Evolutionary conservation across 1,284 basidiomycete species (phyloP).

Genomic region (Vanrija pseudolonga): DNA sequence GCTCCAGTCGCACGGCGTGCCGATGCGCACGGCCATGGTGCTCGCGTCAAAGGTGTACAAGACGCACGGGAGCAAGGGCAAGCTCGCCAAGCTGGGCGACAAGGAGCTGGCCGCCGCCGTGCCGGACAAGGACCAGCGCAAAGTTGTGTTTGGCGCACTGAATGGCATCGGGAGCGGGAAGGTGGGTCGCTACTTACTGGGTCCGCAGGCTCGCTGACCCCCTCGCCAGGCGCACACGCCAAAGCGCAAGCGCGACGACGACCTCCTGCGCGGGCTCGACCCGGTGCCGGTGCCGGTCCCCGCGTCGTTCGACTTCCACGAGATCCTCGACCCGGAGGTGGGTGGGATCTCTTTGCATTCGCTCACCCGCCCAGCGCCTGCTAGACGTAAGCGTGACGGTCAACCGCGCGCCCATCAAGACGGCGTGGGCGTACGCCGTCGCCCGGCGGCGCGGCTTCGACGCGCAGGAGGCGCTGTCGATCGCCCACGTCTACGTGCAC

Average conservation of each 20-base stretch:
- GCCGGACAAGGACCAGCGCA: slow-evolving; percentile 65
- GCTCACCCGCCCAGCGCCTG: slow-evolving; percentile 56
- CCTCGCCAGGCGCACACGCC: slow-evolving; percentile 12
- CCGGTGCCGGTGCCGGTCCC: neutral
- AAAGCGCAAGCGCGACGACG: slow-evolving; percentile 21
- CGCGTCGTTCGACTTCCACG: slow-evolving; percentile 32
- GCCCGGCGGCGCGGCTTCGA: slow-evolving; percentile 81
- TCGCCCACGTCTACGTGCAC: slow-evolving; percentile 72
- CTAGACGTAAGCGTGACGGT: slow-evolving; percentile 62
- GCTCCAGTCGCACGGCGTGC: slow-evolving; percentile 61
- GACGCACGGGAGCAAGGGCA: slow-evolving; percentile 61
- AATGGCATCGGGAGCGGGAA: slow-evolving; percentile 49
- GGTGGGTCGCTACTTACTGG: slow-evolving; percentile 10
- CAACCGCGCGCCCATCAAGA: slow-evolving; percentile 92
- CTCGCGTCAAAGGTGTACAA: slow-evolving; percentile 73
- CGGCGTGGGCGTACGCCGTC: slow-evolving; percentile 82
- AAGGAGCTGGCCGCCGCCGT: slow-evolving; percentile 62
- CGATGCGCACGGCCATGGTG: slow-evolving; percentile 69
- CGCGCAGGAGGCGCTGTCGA: slow-evolving; percentile 70
- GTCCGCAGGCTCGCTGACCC: neutral
- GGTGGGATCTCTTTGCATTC: neutral
- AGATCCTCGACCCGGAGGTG: slow-evolving; percentile 36
- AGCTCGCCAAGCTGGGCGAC: slow-evolving; percentile 54
- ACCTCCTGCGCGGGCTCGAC: slow-evolving; percentile 1
- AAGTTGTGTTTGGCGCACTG: slow-evolving; percentile 60